These are phyloP conservation scores for Talaromyces trachyspermus DNA, from an alignment of 495 filamentous ascomycete species.

Conservation along the genomic window DNA sequence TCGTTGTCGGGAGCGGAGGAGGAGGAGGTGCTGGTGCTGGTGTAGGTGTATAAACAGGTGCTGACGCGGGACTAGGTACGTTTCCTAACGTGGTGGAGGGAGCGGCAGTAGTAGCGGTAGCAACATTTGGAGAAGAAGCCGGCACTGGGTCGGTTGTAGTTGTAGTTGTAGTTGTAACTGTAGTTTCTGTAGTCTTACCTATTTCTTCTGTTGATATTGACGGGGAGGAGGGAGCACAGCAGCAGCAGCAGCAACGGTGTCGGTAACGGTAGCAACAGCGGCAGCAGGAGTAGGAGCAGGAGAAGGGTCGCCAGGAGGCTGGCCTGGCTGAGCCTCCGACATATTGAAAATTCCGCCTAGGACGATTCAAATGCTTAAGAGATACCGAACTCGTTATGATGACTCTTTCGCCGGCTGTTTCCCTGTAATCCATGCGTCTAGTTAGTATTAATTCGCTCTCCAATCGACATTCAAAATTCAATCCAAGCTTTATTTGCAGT, in stretches of 20 bases:
- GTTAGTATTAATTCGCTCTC: too few relatives aligned
- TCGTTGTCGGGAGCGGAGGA: not conserved
- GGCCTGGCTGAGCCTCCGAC: conserved; percentile 3
- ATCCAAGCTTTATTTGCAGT: too few relatives aligned
- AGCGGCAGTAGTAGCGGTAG: not conserved
- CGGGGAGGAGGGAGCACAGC: conserved; percentile 1
- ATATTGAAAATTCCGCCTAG: not conserved
- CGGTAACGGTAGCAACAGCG: not conserved
- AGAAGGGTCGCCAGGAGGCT: not conserved
- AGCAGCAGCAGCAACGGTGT: not conserved
- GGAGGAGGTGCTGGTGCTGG: not conserved
- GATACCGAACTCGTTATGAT: too few relatives aligned
- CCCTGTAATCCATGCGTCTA: too few relatives aligned
- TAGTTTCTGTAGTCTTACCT: not conserved
- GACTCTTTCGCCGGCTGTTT: too few relatives aligned
- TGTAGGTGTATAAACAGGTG: not conserved
- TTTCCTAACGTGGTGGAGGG: too few relatives aligned
- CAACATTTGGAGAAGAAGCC: not conserved
- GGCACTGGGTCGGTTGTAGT: too few relatives aligned
- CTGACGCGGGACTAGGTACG: not conserved
- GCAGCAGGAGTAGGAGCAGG: conserved; percentile 1
- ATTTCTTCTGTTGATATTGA: conserved; percentile 4
- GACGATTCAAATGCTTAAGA: not conserved
- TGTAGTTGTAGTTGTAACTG: not conserved
- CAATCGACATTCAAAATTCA: too few relatives aligned